Percentiles rank a stretch among this genome's conserved stretches.
Conservation (phyloP, 1,284 basidiomycete species). For the Papiliotrema terrestris region DNA sequence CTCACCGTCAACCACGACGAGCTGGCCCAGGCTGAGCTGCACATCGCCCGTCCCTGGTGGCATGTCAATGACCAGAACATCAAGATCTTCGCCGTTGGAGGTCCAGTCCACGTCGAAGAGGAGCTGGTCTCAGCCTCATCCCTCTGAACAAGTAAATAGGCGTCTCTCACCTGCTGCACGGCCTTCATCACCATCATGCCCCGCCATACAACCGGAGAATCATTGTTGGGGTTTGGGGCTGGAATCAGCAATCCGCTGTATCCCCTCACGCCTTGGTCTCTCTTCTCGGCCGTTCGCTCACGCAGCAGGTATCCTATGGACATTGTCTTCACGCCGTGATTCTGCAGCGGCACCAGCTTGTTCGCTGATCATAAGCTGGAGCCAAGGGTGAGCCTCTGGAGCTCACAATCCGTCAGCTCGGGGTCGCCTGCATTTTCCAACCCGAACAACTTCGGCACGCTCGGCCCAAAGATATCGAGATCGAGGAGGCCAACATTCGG, state of each 20-base stretch:
- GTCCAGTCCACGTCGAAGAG: conserved; percentile 96
- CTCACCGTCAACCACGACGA: conserved; percentile 79
- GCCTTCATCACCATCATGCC: conserved; percentile 99
- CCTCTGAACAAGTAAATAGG: too few species aligned
- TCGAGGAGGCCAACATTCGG: conserved; percentile 80
- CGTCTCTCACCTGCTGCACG: conserved; percentile 60
- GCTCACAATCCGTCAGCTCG: conserved; percentile 65
- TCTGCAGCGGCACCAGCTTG: conserved; percentile 76
- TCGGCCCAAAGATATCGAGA: conserved; percentile 94
- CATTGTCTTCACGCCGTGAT: conserved; percentile 92
- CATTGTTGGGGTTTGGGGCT: conserved; percentile 53
- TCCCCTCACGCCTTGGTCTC: not conserved
- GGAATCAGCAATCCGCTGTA: not conserved
- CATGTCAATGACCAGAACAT: conserved; percentile 91
- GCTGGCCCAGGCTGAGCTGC: conserved; percentile 84
- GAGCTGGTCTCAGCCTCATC: conserved; percentile 54
- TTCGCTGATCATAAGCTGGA: conserved; percentile 54
- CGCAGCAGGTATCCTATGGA: conserved; percentile 80
- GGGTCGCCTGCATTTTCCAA: conserved; percentile 78
- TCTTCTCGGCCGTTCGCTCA: conserved; percentile 15
- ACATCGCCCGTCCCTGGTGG: conserved; percentile 98
- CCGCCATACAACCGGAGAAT: conserved; percentile 87
- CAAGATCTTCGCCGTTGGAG: conserved; percentile 54
- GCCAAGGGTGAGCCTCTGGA: not conserved
- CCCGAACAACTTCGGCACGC: conserved; percentile 92